Evolutionary conservation across 2,329 filamentous ascomycete genomes (phyloP), one percentile per base, ranked within the genome.

Genomic region (Fusarium domesticum): DNA sequence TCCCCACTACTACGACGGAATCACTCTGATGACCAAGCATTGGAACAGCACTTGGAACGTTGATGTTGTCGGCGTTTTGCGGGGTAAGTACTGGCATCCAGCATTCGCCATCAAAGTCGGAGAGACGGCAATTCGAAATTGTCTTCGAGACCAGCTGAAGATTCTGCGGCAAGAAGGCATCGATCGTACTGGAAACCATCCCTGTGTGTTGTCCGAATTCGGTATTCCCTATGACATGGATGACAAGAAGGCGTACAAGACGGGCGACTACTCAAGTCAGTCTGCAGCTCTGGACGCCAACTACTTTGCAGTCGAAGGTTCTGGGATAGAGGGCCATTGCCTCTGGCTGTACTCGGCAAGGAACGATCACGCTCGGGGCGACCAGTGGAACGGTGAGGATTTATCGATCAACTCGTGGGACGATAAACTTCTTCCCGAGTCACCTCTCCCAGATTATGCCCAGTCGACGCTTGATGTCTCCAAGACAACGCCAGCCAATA

Each of bases 181-280:
- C n/a, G 85, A 95, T 43, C 83, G 89, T 47, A 89, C 90, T 74
- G 93, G 93, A 16, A 82, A 87, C 17, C 91, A 95, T 57, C 93
- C 93, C 0, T 89, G 90, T 57, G 70, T 98, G 5, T 82, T 96
- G 65, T 95, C 89, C 1, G 93, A 98, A 64, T 97, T 97, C 60
- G 93, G 93, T 6, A 96, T 98, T 46, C 93, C 93, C 0, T 98
- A 96, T 63, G 93, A 98, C 63, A 97, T 98, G 95, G 92, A 98
- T 61, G 84, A 96, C 54, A 91, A 96, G 68, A 77, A 93, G 61
- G 93, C 93, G 1, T 98, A 98, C 70, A 88, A 89, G 68, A 96
- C 89, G 6, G 93, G 95, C 6, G 88, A 98, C 66, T 98, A 96
- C 68, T 85, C 87, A 35, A 96, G 89, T 59, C 93, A 98, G 65